Base-by-base conservation (phyloP, 169 alveolate species). In the Sarcocystis neurona region DNA sequence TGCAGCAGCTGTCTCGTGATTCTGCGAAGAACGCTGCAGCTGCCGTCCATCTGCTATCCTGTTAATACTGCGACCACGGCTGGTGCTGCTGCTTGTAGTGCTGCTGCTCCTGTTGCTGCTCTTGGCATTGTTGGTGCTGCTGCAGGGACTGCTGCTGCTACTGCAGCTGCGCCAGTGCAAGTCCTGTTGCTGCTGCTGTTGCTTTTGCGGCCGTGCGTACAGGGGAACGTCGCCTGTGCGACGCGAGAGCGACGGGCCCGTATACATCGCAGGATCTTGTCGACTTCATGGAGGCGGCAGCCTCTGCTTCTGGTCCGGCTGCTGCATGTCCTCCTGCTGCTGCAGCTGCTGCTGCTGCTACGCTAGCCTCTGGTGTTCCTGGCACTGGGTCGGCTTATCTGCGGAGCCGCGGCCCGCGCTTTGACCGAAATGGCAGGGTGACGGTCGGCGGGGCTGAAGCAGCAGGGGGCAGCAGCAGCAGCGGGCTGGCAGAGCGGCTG, bases 241-340 rank as follows among this genome's bases (percentile, higher is more conserved):
- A 8, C n/a, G 82, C 82, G 66, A 53, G 66, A 15, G 66, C 66
- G 32, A 72, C 82, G 4, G 82, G 82, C 1, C 82, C 82, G 34
- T 72, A 72, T 39, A 72, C 82, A n/a, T 27, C 82, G 0, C 56
- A n/a, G 4, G 82, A 72, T 72, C 82, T 72, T 39, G 82, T 39
- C 30, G 82, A 27, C 20, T 32, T 72, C 27, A 53, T 72, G 23
- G 30, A 53, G 23, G 82, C 82, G 47, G 34, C 82, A 15, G 18
- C 53, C 1, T n/a, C n/a, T n/a, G n/a, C n/a, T n/a, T n/a, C n/a
- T n/a, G n/a, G n/a, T n/a, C n/a, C 34, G 82, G 34, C 56, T 18
- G 56, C 20, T 72, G 56, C 20, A 39, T 5, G 82, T 47, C 23
- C 23, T 18, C 34, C 37, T 18, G 2, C 47, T 23, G 30, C 4